Evolutionary conservation across 306 rosid genomes (phyloP).

Genomic region (Mucuna pruriens): DNA sequence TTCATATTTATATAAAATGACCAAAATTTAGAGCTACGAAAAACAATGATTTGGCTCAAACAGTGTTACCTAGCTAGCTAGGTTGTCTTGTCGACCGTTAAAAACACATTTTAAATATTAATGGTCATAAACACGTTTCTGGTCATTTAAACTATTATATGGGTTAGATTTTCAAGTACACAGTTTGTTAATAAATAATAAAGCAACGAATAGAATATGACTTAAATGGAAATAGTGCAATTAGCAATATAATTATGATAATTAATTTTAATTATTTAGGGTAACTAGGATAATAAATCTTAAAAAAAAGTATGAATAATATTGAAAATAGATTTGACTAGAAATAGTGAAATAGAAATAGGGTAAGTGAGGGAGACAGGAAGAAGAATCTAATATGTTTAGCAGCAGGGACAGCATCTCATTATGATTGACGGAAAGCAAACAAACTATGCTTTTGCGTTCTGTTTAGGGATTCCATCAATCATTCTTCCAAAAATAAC

Average conservation of each 20-base stretch:
- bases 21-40: too few species aligned
- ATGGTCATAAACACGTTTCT: too few species aligned
- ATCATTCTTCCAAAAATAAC: not conserved
- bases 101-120: too few species aligned
- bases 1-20: too few species aligned
- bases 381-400: constrained; percentile 32
- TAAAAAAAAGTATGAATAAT: not conserved
- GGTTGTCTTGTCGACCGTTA: too few species aligned
- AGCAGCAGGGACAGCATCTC: not conserved
- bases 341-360: not conserved
- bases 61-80: too few species aligned
- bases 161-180: too few species aligned
- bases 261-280: not conserved
- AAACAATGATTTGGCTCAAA: too few species aligned
- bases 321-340: not conserved
- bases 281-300: not conserved
- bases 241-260: too few species aligned
- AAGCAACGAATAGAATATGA: too few species aligned
- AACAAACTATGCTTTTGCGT: constrained; percentile 40
- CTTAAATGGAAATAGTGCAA: not conserved
- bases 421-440: constrained; percentile 34
- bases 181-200: too few species aligned
- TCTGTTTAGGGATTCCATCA: constrained; percentile 49
- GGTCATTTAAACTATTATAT: too few species aligned
- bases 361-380: not conserved